phyloP scores from a whole-genome alignment of 2,329 filamentous ascomycete species.

The Teratosphaeriaceae sp. region DNA sequence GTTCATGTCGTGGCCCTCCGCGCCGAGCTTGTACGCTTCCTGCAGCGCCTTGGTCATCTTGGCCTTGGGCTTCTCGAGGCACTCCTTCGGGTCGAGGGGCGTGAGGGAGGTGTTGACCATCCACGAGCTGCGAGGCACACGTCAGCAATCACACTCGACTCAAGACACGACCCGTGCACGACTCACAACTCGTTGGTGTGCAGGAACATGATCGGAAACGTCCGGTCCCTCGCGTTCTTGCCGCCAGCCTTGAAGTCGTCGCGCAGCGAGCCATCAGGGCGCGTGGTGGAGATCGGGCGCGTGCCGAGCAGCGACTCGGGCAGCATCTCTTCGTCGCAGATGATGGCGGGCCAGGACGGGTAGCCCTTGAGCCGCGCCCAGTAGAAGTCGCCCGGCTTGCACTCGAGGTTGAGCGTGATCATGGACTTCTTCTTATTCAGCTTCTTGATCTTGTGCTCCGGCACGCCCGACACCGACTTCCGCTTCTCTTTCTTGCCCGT shows the following conservation, averaged over 20 bases:
- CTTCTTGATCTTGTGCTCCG: constrained; percentile 69
- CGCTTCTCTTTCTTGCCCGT: constrained; percentile 30
- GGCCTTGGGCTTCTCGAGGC: constrained; percentile 57
- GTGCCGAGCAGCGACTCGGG: constrained; percentile 67
- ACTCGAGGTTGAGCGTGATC: constrained; percentile 61
- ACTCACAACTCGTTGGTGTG: constrained; percentile 96
- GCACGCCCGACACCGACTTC: constrained; percentile 58
- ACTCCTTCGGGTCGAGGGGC: constrained; percentile 65
- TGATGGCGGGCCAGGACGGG: constrained; percentile 87
- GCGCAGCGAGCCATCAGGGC: constrained; percentile 77
- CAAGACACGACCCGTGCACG: not conserved
- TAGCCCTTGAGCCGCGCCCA: constrained; percentile 92
- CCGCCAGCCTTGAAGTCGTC: constrained; percentile 83
- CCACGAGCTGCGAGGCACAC: constrained; percentile 63
- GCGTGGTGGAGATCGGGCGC: constrained; percentile 77
- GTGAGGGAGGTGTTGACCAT: constrained; percentile 77
- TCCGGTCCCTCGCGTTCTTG: constrained; percentile 76
- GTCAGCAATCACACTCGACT: constrained; percentile 7
- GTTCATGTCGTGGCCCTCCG: constrained; percentile 67
- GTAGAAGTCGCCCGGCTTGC: constrained; percentile 85
- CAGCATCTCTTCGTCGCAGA: constrained; percentile 92
- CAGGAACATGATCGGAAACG: constrained; percentile 92
- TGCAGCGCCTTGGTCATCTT: constrained; percentile 77
- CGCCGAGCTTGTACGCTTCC: constrained; percentile 72
- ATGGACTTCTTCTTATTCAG: constrained; percentile 80